phyloP scores from a whole-genome alignment of 2,329 filamentous ascomycete genomes.

The Fusarium agapanthi region DNA sequence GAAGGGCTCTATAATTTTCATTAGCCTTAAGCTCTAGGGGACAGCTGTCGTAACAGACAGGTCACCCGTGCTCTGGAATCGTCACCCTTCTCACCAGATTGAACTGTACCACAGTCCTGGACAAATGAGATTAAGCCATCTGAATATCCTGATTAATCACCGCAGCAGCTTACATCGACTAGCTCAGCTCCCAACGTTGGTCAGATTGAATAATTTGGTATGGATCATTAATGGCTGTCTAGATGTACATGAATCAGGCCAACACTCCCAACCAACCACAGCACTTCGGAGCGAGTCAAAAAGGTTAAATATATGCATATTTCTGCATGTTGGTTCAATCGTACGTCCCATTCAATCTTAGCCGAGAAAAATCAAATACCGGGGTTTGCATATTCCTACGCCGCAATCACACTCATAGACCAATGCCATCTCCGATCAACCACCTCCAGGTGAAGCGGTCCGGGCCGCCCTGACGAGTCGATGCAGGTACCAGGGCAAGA shows the following conservation, averaged over 20 bases:
- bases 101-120: too few species aligned
- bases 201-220: fast-evolving
- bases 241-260: background rate
- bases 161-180: background rate
- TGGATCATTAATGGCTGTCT: too few species aligned
- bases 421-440: background rate
- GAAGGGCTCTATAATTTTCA: background rate
- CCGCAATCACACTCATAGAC: background rate
- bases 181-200: background rate
- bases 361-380: background rate
- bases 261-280: background rate
- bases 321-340: background rate
- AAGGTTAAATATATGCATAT: background rate
- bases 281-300: background rate
- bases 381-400: background rate
- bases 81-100: too few species aligned
- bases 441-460: background rate
- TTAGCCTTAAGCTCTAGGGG: background rate
- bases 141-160: too few species aligned
- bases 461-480: background rate
- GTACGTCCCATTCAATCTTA: background rate
- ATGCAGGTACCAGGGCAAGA: background rate
- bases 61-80: background rate
- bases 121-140: background rate
- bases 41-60: background rate